Base-by-base conservation (phyloP, 805 yeast genomes). In the Lipomyces anomalus region DNA sequence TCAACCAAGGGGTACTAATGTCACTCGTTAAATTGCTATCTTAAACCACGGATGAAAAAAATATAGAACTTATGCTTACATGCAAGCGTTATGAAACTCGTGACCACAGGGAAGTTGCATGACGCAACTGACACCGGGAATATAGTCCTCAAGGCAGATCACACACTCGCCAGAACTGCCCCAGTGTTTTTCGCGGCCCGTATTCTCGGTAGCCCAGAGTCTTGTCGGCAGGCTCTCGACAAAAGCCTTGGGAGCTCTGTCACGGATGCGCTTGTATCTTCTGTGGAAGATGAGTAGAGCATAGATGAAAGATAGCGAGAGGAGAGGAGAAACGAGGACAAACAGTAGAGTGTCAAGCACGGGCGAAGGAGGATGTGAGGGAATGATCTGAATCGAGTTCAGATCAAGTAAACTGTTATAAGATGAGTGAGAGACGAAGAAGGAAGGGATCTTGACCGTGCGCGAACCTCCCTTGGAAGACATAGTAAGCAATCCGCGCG, bases 101-200 rank as follows among this genome's bases (percentile, higher is more conserved):
- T 79, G 84, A 42, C 74, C 73, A 58, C 84, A 79, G 5, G 78
- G 79, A 40, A 79, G 65, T 20, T 71, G 66, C 63, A 78, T 66
- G 17, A 79, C 76, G 39, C 67, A 64, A 20, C 75, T 67, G 44
- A 63, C 65, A 26, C 76, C 69, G 13, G 73, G 71, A 7, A 65
- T 61, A 55, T 73, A 79, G 50, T 68, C 72, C 38, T 74, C 82
- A 35, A 79, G 67, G 54, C 84, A 79, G 21, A 79, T 78, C 21
- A 77, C 74, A 57, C 84, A 79, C 59, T 76, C 79, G 50, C 67
- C 74, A 1, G 79, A 62, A 1, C 74, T 70, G 40, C 62, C 66
- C 69, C 69, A 65, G 13, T 49, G 47, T 53, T 64, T 64, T 43
- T 61, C 63, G 6, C 51, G 62, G 38, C 56, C 50, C 23, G 48